These are phyloP conservation scores for Leptographium lundbergii DNA, from an alignment of 2,329 filamentous ascomycete genomes.

Conservation along the genomic window DNA sequence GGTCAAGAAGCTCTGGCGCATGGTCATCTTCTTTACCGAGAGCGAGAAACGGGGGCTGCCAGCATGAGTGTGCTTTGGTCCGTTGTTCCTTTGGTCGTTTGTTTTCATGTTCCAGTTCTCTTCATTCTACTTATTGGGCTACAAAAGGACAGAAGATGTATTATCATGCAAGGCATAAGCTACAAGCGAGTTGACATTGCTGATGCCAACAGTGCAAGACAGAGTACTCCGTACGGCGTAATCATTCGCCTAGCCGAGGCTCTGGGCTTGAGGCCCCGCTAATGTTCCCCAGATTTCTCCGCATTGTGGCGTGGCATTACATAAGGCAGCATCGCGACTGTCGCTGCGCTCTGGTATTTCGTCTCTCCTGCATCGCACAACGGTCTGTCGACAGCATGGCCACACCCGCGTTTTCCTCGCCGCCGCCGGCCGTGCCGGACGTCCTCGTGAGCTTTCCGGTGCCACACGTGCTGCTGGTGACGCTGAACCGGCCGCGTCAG, in stretches of 20 bases:
- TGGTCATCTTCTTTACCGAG: conserved; percentile 97
- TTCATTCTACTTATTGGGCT: neutral
- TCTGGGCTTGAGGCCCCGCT: neutral
- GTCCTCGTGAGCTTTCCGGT: conserved; percentile 34
- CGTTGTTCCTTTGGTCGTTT: neutral
- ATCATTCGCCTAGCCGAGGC: neutral
- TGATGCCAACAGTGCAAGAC: too few relatives aligned
- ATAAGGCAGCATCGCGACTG: neutral
- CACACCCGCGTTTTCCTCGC: conserved; percentile 15
- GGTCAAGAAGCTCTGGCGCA: conserved; percentile 94
- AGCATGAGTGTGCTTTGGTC: conserved; percentile 26
- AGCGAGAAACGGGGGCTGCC: conserved; percentile 81
- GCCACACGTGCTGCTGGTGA: conserved; percentile 44
- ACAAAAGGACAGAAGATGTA: neutral
- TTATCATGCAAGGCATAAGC: neutral
- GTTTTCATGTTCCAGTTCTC: neutral
- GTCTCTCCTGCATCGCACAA: neutral
- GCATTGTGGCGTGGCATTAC: neutral
- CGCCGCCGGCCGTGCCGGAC: conserved; percentile 29
- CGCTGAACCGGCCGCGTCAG: conserved; percentile 42
- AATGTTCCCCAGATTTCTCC: neutral
- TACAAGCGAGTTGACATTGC: neutral
- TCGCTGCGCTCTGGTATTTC: too few relatives aligned
- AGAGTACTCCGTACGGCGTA: too few relatives aligned
- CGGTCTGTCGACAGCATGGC: neutral